Evolutionary conservation across 108 stramenopile genomes (phyloP).

Genomic region (Nitzschia sp.): DNA sequence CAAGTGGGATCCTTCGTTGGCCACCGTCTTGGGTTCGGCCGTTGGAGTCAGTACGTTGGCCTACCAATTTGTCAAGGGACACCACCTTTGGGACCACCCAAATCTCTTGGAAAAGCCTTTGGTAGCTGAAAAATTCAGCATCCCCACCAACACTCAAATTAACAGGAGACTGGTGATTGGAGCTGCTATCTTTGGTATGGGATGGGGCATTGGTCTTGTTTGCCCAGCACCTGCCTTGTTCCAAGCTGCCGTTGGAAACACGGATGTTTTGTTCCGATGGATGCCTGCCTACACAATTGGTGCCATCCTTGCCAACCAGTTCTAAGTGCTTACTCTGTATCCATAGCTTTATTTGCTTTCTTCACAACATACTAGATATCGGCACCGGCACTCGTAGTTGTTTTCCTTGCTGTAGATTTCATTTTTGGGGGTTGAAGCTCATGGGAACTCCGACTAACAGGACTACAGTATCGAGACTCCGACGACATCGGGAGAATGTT

Average conservation of each 20-base stretch:
- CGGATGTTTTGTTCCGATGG: conserved; percentile 36
- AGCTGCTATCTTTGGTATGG: conserved; percentile 50
- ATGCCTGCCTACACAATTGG: conserved; percentile 40
- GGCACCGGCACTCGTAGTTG: too few relatives aligned
- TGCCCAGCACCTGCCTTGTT: conserved; percentile 64
- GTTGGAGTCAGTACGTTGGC: conserved; percentile 50
- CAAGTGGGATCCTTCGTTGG: conserved; percentile 81
- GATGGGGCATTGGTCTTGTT: conserved; percentile 53
- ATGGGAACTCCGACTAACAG: too few relatives aligned
- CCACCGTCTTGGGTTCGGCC: conserved; percentile 75
- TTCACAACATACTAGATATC: too few relatives aligned
- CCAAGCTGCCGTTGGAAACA: conserved; percentile 35
- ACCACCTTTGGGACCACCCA: conserved; percentile 11
- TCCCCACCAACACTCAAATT: conserved; percentile 50
- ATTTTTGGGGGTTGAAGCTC: too few relatives aligned
- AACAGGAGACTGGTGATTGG: conserved; percentile 48
- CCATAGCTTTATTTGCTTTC: too few relatives aligned
- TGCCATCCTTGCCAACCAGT: conserved; percentile 10
- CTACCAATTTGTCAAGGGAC: conserved; percentile 67
- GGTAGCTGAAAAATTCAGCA: conserved; percentile 19
- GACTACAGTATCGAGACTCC: too few relatives aligned
- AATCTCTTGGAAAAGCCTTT: conserved; percentile 2
- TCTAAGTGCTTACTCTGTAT: background rate
- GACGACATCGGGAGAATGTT: too few relatives aligned
- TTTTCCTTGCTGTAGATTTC: too few relatives aligned